These are phyloP conservation scores for Chlorella sp. DNA, from an alignment of 139 green algal genomes.

Conservation along the genomic window DNA sequence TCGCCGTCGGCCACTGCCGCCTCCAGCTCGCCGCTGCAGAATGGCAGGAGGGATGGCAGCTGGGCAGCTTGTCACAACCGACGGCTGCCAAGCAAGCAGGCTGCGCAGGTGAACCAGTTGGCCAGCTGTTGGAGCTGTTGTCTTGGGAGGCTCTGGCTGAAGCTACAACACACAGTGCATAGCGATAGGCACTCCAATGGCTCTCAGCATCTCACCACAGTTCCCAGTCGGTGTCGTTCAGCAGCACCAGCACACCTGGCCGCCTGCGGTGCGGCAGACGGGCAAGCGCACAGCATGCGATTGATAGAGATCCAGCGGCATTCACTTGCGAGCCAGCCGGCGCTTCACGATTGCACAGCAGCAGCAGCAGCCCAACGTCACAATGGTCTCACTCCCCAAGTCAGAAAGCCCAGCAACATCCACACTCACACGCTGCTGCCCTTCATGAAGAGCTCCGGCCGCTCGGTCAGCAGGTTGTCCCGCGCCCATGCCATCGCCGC, in stretches of 20 bases:
- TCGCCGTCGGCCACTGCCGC: constrained; percentile 78
- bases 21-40: constrained; percentile 78
- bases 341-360: too few species aligned
- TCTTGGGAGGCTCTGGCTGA: too few species aligned
- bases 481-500: constrained; percentile 75
- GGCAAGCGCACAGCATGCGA: neutral
- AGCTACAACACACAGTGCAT: too few species aligned
- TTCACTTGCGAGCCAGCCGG: too few species aligned
- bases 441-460: constrained; percentile 92
- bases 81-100: neutral
- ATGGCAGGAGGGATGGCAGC: neutral
- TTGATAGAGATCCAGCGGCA: too few species aligned
- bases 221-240: constrained; percentile 97
- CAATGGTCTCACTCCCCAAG: too few species aligned
- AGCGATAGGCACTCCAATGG: too few species aligned
- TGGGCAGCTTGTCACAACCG: neutral
- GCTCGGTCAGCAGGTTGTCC: constrained; percentile 81
- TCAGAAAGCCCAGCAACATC: too few species aligned
- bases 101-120: neutral
- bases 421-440: constrained; percentile 77
- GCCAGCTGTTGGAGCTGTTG: too few species aligned
- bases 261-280: constrained; percentile 60
- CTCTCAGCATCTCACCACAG: constrained; percentile 74
- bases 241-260: constrained; percentile 92
- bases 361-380: too few species aligned